Evolutionary conservation across 2,329 filamentous ascomycete genomes (phyloP), one percentile per base, ranked within the genome.

Genomic region (Neurospora crassa): DNA sequence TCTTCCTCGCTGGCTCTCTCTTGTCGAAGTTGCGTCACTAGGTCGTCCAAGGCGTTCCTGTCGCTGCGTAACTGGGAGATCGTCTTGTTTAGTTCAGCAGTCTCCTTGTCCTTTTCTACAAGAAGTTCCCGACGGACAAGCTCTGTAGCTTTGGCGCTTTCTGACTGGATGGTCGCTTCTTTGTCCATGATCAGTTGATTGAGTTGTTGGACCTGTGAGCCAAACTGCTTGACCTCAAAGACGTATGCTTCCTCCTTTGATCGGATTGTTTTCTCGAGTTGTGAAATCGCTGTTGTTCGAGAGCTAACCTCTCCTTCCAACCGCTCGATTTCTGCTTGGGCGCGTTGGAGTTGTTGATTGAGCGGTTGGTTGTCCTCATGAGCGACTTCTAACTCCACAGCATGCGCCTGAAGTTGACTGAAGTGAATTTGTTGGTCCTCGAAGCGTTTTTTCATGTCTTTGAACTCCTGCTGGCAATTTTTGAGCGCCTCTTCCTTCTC

Each of bases 91-190:
- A 77, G 73, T 7, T 77, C 75, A 41, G 76, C 72, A 24, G 77
- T 73, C 20, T 79, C 71, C 12, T 71, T 73, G 24, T 76, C 74
- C 45, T 80, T 73, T 20, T 75, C 76, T n/a, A 71, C 68, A n/a
- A 77, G 75, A n/a, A 79, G 78, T 71, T 82, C 77, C 10, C 70
- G 73, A 1, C 78, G 78, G 29, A 79, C 80, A 16, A 74, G 72
- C 40, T 79, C 73, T 1, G 78, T 70, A 16, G 80, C 78, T 40
- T 77, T 70, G 1, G 79, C 73, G 29, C 70, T 70, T 7, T 67
- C 70, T 2, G 16, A 16, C 29, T 12, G 24, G 71, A 73, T 72
- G 20, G 71, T 41, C 67, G 70, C 42, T 20, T 79, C 69, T 70
- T 71, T 71, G 14, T 76, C 71, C 11, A 74, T 67, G 10, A 78